Evolutionary conservation across 768 basidiomycete species (phyloP).

Genomic region (Leccinellum albellum): DNA sequence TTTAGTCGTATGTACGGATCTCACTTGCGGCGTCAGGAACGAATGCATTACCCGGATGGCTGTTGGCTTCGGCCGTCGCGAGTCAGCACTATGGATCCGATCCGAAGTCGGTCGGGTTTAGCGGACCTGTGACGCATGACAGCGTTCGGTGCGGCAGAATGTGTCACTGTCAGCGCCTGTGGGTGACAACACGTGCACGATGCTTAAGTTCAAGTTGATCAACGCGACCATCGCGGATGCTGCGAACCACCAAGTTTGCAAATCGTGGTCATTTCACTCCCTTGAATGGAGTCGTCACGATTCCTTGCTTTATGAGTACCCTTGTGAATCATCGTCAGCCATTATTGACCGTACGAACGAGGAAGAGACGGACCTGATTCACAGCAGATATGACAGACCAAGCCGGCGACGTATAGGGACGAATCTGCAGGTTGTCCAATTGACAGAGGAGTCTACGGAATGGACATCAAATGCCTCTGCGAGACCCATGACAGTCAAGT

Average conservation of each 20-base stretch:
- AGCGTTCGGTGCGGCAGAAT: not conserved
- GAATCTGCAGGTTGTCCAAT: not conserved
- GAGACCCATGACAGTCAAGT: not conserved
- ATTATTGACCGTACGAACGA: not conserved
- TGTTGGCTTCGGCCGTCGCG: not conserved
- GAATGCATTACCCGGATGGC: not conserved
- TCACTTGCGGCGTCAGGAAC: not conserved
- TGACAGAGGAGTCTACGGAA: not conserved
- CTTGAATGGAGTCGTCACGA: no score
- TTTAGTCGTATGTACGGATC: not conserved
- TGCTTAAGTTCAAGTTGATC: no score
- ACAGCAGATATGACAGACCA: not conserved
- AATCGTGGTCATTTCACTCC: not conserved
- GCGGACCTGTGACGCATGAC: no score
- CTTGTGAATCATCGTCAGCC: not conserved
- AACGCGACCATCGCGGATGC: not conserved
- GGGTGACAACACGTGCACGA: no score
- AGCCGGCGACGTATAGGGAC: not conserved
- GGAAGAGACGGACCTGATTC: not conserved
- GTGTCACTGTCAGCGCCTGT: slow-evolving; percentile 4
- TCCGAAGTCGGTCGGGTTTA: not conserved
- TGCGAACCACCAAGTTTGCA: no score
- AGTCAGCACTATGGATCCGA: not conserved
- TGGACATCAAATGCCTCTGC: not conserved
- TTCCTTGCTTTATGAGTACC: not conserved